phyloP scores from a whole-genome alignment of 164 flowering plant species.

The Dillenia suffruticosa region DNA sequence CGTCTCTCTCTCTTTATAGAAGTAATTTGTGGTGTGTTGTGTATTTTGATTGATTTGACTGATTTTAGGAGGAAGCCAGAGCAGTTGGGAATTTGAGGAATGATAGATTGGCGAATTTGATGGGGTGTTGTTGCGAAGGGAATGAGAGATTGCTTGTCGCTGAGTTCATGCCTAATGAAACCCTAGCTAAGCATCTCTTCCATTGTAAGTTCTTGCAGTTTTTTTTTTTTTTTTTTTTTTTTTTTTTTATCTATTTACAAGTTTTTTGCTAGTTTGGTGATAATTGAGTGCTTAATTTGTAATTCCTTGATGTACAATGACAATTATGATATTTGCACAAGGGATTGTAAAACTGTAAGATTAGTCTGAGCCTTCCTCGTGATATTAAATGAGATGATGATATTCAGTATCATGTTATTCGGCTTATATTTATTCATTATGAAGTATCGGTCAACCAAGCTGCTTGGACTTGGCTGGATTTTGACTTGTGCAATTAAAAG shows the following conservation, averaged over 20 bases:
- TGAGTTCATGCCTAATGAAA: slow-evolving; percentile 87
- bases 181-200: slow-evolving; percentile 87
- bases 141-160: slow-evolving; percentile 86
- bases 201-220: slow-evolving; percentile 51
- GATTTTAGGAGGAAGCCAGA: slow-evolving; percentile 72
- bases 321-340: too few relatives aligned
- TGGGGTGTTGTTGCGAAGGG: slow-evolving; percentile 79
- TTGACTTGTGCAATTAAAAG: too few relatives aligned
- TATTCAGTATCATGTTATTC: too few relatives aligned
- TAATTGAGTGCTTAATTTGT: too few relatives aligned
- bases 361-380: too few relatives aligned
- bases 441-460: too few relatives aligned
- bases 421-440: too few relatives aligned
- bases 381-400: too few relatives aligned
- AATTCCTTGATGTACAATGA: too few relatives aligned
- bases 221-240: background rate
- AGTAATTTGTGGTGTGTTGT: background rate
- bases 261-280: too few relatives aligned
- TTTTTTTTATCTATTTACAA: background rate
- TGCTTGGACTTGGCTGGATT: too few relatives aligned
- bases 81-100: slow-evolving; percentile 74
- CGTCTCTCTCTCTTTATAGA: slow-evolving; percentile 18
- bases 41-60: slow-evolving; percentile 1
- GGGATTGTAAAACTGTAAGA: too few relatives aligned
- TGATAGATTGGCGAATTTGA: slow-evolving; percentile 73